A percentile compares a stretch with the other conserved stretches of the same genome.
Evolutionary conservation across 306 rosid species (phyloP).

Genomic region (Prunus fruticosa): DNA sequence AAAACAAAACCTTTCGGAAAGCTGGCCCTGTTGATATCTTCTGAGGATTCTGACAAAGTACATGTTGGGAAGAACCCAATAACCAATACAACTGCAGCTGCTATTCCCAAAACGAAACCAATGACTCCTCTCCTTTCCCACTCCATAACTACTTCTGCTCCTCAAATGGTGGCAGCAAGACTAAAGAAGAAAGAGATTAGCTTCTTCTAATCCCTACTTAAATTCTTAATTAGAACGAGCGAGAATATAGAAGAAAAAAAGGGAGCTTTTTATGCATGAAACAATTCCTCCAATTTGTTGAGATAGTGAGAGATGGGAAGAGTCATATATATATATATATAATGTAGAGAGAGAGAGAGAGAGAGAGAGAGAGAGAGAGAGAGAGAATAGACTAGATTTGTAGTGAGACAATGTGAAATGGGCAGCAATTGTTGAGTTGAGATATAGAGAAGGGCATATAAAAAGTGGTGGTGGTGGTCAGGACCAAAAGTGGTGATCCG

Average conservation of each 20-base stretch:
- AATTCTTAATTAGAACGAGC: too few relatives aligned
- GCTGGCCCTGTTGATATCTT: constrained; percentile 39
- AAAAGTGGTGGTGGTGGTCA: background rate
- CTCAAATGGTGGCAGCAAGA: background rate
- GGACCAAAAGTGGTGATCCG: background rate
- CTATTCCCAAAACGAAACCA: background rate
- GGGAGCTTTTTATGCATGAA: background rate
- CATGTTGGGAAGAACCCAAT: constrained; percentile 38
- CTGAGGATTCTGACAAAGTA: constrained; percentile 22
- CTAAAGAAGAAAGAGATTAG: background rate
- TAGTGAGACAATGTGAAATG: too few relatives aligned
- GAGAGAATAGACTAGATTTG: too few relatives aligned
- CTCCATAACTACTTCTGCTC: constrained; percentile 20
- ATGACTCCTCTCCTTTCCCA: constrained; percentile 24
- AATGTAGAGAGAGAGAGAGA: too few relatives aligned
- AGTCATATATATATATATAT: too few relatives aligned
- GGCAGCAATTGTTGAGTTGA: too few relatives aligned
- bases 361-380: too few relatives aligned
- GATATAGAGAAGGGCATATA: too few relatives aligned
- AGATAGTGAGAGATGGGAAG: too few relatives aligned
- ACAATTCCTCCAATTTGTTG: background rate
- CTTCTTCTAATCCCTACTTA: background rate
- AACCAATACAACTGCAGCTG: constrained; percentile 16
- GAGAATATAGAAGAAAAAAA: background rate
- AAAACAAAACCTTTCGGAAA: constrained; percentile 80